These are phyloP conservation scores for Harringtonia lauricola DNA, from an alignment of 2,329 filamentous ascomycete genomes.

Conservation along the genomic window DNA sequence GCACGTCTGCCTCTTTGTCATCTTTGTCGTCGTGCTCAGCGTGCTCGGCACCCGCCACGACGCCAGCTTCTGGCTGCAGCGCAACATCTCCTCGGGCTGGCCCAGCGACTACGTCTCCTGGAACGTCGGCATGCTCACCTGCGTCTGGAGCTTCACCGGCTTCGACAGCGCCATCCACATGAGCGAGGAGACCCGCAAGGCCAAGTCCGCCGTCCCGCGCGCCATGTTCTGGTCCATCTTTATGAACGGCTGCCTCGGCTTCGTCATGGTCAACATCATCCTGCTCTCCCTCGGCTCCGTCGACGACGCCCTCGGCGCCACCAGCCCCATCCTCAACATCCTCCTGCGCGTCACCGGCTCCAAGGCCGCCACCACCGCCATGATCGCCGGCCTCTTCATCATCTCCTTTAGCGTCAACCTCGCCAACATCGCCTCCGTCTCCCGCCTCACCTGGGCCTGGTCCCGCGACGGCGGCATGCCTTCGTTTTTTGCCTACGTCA, in stretches of 20 bases:
- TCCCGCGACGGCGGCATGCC: conserved; percentile 29
- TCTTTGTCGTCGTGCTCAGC: conserved; percentile 23
- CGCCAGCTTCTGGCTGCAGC: conserved; percentile 18
- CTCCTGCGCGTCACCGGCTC: conserved; percentile 22
- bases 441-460: conserved; percentile 37
- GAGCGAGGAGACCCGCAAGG: conserved; percentile 31
- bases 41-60: conserved; percentile 20
- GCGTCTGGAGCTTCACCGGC: conserved; percentile 21
- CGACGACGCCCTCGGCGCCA: conserved; percentile 18
- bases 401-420: conserved; percentile 22
- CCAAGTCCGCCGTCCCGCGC: conserved; percentile 32
- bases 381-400: conserved; percentile 25
- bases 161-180: conserved; percentile 37
- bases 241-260: conserved; percentile 29
- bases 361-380: conserved; percentile 24
- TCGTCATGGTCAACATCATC: conserved; percentile 27
- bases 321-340: conserved; percentile 32
- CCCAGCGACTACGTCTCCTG: conserved; percentile 12
- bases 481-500: conserved; percentile 13
- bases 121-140: conserved; percentile 25
- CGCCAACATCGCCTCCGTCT: conserved; percentile 32
- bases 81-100: conserved; percentile 20
- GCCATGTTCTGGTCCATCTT: conserved; percentile 31
- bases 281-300: conserved; percentile 31
- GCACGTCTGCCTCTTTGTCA: conserved; percentile 18